A percentile compares a stretch with the other conserved stretches of the same genome.
Evolutionary conservation across 73 alveolate species (phyloP).

Genomic region (Paraurostyla sp.): DNA sequence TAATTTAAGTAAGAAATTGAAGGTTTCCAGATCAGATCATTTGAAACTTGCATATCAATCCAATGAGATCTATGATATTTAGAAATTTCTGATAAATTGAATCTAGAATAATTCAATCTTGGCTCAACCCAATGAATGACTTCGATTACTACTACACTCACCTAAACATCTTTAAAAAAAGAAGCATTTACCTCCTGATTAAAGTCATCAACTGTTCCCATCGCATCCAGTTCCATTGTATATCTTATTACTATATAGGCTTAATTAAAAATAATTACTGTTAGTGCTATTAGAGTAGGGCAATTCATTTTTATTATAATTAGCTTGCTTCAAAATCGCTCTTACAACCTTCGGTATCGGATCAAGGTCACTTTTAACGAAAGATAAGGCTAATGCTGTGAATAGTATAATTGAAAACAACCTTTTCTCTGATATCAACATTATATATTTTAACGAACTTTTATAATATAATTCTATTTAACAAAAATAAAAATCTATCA

Average conservation of each 20-base stretch:
- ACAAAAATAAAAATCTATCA: no score
- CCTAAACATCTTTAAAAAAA: neutral
- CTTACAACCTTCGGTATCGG: slow-evolving; percentile 33
- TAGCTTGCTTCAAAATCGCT: slow-evolving; percentile 3
- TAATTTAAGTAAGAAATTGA: neutral
- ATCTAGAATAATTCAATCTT: neutral
- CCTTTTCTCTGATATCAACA: no score
- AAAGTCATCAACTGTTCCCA: slow-evolving; percentile 18
- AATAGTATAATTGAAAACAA: no score
- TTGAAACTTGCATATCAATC: slow-evolving; percentile 1
- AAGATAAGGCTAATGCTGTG: no score
- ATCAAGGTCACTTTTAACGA: neutral
- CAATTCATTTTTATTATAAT: slow-evolving; percentile 18
- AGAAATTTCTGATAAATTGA: neutral
- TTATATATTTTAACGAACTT: no score
- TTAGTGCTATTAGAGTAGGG: slow-evolving; percentile 4
- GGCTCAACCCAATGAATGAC: slow-evolving; percentile 24
- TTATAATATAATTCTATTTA: no score
- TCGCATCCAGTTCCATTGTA: slow-evolving; percentile 17
- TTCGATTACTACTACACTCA: neutral
- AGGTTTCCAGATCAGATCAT: slow-evolving; percentile 41
- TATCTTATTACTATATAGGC: slow-evolving; percentile 3
- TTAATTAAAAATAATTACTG: neutral
- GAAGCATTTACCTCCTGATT: neutral
- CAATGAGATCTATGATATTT: neutral